Evolutionary conservation across 1,139 yeast genomes (phyloP), one percentile per base, ranked within the genome.

Genomic region (Meyerozyma smithsonii): DNA sequence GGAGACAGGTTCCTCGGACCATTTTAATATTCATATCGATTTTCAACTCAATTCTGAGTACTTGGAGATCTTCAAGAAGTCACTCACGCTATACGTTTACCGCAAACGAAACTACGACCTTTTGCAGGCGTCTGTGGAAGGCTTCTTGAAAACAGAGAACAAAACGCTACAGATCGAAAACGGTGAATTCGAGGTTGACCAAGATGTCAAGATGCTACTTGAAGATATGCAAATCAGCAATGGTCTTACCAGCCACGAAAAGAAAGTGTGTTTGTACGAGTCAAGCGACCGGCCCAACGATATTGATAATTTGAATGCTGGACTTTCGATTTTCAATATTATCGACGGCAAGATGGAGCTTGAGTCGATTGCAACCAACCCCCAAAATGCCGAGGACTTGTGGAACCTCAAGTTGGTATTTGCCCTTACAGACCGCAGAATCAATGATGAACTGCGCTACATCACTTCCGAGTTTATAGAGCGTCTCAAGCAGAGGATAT

Each of bases 331-430:
- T 19, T 69, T 76, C 38, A 72, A 74, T 24, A 72, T 78, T 11
- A 61, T 78, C 21, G 88, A 83, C 51, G 69, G 74, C 46, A 79
- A 79, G 50, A 56, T 77, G 25, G 81, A 81, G 44, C 56, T 83
- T 32, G 62, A 62, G 25, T 54, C 58, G 4, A 61, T 75, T 51
- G 80, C 80, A 1, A 46, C 49, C 12, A 46, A 49, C 1, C 85
- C 88, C 0, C 43, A 50, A 16, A 55, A 58, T 1, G 54, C 69
- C 2, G 84, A 82, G 41, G 85, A 82, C 42, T 56, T 84, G 38
- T 80, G 88, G 84, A 83, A 81, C 48, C 59, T 85, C 44, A 72
- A 74, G 44, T 57, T 86, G 32, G 59, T 86, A 14, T 81, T 85
- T 56, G 77, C 82, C 8, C 83, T 74, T 57, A 72, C 79, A 19